Percentiles rank a stretch among this genome's conserved stretches.
Evolutionary conservation across 257 asterid genomes (phyloP).

Genomic region (Penstemon barbatus): DNA sequence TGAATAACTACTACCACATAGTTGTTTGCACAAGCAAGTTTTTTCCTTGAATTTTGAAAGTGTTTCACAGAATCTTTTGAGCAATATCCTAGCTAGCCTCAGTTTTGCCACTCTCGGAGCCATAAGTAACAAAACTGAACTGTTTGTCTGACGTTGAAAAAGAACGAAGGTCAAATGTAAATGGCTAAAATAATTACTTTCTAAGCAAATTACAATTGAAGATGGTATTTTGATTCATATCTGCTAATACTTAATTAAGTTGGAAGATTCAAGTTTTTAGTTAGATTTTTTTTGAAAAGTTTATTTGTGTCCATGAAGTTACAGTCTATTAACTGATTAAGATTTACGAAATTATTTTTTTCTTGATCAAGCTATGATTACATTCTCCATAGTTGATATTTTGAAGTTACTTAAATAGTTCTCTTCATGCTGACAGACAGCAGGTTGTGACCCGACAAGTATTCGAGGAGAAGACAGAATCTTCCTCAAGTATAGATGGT

Average conservation of each 20-base stretch:
- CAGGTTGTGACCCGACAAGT: slow-evolving; percentile 75
- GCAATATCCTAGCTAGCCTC: neutral
- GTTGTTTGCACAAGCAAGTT: neutral
- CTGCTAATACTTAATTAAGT: neutral
- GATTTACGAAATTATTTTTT: neutral
- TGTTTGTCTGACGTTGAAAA: slow-evolving; percentile 4
- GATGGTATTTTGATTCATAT: neutral
- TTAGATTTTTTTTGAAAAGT: neutral
- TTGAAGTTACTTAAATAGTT: slow-evolving; percentile 7
- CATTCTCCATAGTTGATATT: slow-evolving; percentile 10
- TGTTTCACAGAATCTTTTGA: neutral
- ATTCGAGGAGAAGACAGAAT: slow-evolving; percentile 66
- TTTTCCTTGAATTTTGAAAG: neutral
- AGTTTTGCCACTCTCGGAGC: neutral
- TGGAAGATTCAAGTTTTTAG: neutral
- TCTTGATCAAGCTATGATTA: too few relatives aligned
- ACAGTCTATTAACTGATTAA: neutral
- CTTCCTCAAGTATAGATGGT: slow-evolving; percentile 53
- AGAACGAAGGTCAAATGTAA: neutral
- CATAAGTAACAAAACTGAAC: neutral
- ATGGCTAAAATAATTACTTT: neutral
- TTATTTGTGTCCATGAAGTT: neutral
- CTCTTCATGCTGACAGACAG: slow-evolving; percentile 57
- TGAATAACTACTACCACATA: neutral
- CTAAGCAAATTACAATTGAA: neutral